Evolutionary conservation across 2,329 filamentous ascomycete species (phyloP), one percentile per base, ranked within the genome.

Genomic region (Fusarium napiforme): DNA sequence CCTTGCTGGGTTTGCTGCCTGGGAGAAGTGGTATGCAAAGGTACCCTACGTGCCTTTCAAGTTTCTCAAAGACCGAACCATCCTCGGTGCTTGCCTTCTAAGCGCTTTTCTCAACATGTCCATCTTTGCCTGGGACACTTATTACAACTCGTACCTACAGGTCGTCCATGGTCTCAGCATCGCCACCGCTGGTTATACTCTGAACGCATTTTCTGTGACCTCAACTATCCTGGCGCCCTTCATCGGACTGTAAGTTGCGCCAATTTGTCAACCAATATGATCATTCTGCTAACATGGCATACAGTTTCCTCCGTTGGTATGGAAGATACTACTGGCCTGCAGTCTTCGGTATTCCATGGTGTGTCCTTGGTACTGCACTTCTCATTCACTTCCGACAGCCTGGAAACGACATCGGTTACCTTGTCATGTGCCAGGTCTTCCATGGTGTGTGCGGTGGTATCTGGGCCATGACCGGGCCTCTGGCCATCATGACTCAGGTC

Each of bases 1-100:
- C 28, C 78, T 91, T 9, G 78, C 82, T 5, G 77, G 79, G 7
- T 89, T 92, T 69, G 86, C 82, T 5, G 66, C 87, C 4, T 91
- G 88, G 86, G 90, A 93, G 80, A 85, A 81, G 36, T 90, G 82
- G 61, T 82, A 88, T 57, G 88, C 90, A 1, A 71, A 69, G 39
- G 59, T 84, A 19, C 78, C 75, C 2, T 82, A 86, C 30, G 71
- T 89, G 1, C 87, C 85, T 2, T 88, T 84, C 77, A 77, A 81
- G 56, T 81, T 90, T 65, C 81, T 89, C 74, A 81, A 81, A 19
- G 82, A 86, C 64, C 83, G 83, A 34, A 88, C 86, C 5, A 83
- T 88, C 34, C 75, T 86, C 19, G 87, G 87, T 4, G 83, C 86
- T 10, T 87, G 85, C 67, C 56, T 82, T 52, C 77, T 86, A 10